Conservation (phyloP, 2,329 filamentous ascomycete genomes). For the Lomentospora prolificans region DNA sequence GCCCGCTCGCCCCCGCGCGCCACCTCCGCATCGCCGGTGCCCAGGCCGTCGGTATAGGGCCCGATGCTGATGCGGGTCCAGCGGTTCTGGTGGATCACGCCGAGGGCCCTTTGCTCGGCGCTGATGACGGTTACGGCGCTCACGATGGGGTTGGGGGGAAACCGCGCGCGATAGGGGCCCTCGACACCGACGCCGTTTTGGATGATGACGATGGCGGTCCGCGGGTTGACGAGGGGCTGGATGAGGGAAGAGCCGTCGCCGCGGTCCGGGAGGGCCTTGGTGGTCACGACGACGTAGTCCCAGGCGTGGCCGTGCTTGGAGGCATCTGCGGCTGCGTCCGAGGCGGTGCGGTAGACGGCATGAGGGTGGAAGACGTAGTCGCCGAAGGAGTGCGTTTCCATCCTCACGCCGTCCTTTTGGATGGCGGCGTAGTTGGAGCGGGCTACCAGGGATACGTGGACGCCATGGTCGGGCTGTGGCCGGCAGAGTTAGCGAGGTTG, state of each 20-base stretch:
- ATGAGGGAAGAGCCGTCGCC: conserved; percentile 53
- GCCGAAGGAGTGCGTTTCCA: conserved; percentile 58
- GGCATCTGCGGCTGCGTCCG: conserved; percentile 35
- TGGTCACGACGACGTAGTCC: conserved; percentile 61
- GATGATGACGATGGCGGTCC: conserved; percentile 54
- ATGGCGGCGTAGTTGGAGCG: conserved; percentile 64
- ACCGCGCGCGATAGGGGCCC: conserved; percentile 52
- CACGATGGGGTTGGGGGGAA: conserved; percentile 50
- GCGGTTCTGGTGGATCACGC: conserved; percentile 57
- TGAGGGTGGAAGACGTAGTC: conserved; percentile 54
- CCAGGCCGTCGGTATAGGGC: conserved; percentile 46
- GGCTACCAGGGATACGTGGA: conserved; percentile 59
- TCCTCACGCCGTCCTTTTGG: conserved; percentile 47
- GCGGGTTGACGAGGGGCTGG: conserved; percentile 44
- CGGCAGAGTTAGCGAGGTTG: conserved; percentile 9
- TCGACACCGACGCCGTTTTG: conserved; percentile 66
- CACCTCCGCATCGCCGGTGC: conserved; percentile 32
- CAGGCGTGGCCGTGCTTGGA: conserved; percentile 14
- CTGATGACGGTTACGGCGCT: conserved; percentile 62
- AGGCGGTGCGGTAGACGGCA: conserved; percentile 51
- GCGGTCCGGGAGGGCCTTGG: conserved; percentile 58
- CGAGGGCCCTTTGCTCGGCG: conserved; percentile 54
- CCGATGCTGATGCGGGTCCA: conserved; percentile 66
- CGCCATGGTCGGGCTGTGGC: conserved; percentile 34
- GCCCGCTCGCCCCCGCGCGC: conserved; percentile 11